Evolutionary conservation across 345 rosid genomes (phyloP), one percentile per base, ranked within the genome.

Genomic region (Rhodomyrtus tomentosa): DNA sequence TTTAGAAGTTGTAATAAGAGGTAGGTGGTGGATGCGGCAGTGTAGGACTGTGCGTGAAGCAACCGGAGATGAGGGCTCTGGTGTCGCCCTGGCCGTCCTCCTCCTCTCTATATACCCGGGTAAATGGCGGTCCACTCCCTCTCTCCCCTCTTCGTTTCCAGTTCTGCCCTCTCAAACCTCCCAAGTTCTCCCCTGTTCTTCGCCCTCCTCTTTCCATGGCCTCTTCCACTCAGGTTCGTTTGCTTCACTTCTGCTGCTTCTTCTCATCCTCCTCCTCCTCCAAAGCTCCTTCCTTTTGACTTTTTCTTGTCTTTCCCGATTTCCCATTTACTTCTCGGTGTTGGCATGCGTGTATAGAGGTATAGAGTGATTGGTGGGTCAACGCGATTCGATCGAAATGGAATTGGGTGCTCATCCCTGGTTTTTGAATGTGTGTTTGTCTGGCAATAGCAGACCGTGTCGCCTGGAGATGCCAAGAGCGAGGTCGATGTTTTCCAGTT

Each of bases 181-280:
- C 76, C n/a, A 68, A 59, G 52, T 29, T 40, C 56, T 79, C 84
- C 52, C 62, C 81, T 68, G 0, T 36, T 24, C 79, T 84, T 38
- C 85, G 84, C 36, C 68, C 89, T 82, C 86, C 89, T 82, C 86
- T 89, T 82, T 79, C 90, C 91, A 92, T 93, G 98, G 96, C 98
- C 58, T 91, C 98, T n/a, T 85, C 95, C 49, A 48, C 94, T 92
- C 93, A 86, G 87, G 88, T 96, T 82, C 88, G 92, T 87, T 80
- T 32, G 81, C 83, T 68, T 32, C 84, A 50, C 49, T 32, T 58
- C 38, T 40, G 49, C 24, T 6, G 45, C 53, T 84, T 50, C 42
- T 81, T 29, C 18, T 50, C 42, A 73, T 29, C 18, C 73, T 59
- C 2, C 73, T 27, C 42, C 42, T 68, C 24, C 76, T 10, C 76